These are phyloP conservation scores for Pseudofabraea citricarpa DNA, from an alignment of 2,329 filamentous ascomycete genomes.

Conservation along the genomic window DNA sequence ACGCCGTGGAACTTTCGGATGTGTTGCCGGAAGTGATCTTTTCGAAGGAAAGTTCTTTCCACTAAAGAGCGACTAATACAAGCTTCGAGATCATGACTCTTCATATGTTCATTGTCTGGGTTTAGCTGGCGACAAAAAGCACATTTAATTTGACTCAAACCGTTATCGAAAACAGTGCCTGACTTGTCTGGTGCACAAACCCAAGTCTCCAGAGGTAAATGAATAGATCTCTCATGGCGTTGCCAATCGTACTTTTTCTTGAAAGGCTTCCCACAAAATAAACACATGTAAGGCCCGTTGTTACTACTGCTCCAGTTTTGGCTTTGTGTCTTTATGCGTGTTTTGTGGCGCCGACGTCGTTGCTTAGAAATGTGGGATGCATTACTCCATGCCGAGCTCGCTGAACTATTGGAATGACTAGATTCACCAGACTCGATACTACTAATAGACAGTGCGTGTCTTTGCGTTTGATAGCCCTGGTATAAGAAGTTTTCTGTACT, in stretches of 20 bases:
- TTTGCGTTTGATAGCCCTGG: background rate
- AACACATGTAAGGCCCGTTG: constrained; percentile 28
- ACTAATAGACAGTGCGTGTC: background rate
- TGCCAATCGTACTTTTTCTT: constrained; percentile 62
- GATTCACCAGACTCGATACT: background rate
- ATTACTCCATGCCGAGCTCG: background rate
- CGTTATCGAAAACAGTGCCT: background rate
- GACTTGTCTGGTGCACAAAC: constrained; percentile 51
- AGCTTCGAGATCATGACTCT: constrained; percentile 19
- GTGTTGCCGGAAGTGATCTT: constrained; percentile 59
- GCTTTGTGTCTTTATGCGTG: background rate
- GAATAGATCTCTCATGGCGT: constrained; percentile 61
- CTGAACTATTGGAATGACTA: background rate
- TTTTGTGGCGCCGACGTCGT: too few relatives aligned
- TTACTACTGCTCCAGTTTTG: background rate
- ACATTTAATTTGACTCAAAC: background rate
- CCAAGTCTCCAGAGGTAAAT: constrained; percentile 57
- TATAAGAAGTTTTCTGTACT: background rate
- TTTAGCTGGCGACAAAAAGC: background rate
- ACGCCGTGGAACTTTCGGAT: constrained; percentile 41
- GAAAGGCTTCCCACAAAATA: constrained; percentile 60
- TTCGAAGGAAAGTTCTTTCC: constrained; percentile 59
- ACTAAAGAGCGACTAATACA: constrained; percentile 59
- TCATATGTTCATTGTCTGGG: background rate
- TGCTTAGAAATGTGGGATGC: too few relatives aligned